These are phyloP conservation scores for Trichomonascaceae sp. DNA, from an alignment of 1,139 yeast genomes.

Conservation along the genomic window DNA sequence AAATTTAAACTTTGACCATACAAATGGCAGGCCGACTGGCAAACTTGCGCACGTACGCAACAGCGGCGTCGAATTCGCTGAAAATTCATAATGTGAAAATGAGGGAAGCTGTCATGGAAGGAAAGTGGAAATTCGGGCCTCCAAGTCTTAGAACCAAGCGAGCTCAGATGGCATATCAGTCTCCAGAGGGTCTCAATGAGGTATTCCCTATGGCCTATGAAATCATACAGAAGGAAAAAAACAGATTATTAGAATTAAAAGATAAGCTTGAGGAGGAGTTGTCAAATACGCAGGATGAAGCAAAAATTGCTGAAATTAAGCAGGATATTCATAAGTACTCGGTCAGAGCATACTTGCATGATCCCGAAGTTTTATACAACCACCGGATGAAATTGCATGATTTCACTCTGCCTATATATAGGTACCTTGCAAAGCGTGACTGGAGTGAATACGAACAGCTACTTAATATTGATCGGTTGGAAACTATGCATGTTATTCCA, in stretches of 20 bases:
- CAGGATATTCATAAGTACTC: slow-evolving; percentile 25
- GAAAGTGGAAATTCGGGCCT: slow-evolving; percentile 40
- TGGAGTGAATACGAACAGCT: slow-evolving; percentile 70
- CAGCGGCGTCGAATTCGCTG: slow-evolving; percentile 11
- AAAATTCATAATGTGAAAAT: slow-evolving; percentile 28
- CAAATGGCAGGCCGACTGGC: slow-evolving; percentile 2
- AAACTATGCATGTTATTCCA: slow-evolving; percentile 78
- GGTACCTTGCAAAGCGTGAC: slow-evolving; percentile 57
- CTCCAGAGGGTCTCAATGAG: slow-evolving; percentile 66
- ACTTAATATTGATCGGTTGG: slow-evolving; percentile 83
- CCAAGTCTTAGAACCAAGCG: slow-evolving; percentile 41
- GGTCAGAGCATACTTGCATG: slow-evolving; percentile 55
- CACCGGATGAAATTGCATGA: slow-evolving; percentile 44
- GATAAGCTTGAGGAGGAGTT: slow-evolving; percentile 26
- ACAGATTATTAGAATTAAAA: slow-evolving; percentile 28
- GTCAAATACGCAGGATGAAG: slow-evolving; percentile 13
- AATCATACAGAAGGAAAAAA: slow-evolving; percentile 45
- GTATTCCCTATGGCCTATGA: slow-evolving; percentile 67
- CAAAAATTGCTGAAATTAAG: slow-evolving; percentile 14
- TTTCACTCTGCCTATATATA: slow-evolving; percentile 69
- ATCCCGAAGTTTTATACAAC: slow-evolving; percentile 81
- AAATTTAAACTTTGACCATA: background rate
- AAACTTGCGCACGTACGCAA: background rate
- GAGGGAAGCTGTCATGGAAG: slow-evolving; percentile 33
- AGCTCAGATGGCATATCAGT: slow-evolving; percentile 48